Evolutionary conservation across 148 eudicot genomes (phyloP).

Genomic region (Vaccinium myrtillus): DNA sequence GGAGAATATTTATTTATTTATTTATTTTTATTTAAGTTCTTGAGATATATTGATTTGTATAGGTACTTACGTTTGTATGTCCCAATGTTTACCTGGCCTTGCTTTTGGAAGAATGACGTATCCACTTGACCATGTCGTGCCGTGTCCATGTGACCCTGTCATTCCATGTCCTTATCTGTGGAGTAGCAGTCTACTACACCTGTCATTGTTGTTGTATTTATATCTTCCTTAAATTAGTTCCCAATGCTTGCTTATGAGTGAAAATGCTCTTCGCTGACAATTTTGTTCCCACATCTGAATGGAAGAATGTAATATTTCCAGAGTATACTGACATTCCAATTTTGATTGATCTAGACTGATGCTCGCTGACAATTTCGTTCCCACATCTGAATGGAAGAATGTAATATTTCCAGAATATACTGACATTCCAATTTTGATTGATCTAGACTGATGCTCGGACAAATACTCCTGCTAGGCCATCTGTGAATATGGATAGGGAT

Average conservation of each 20-base stretch:
- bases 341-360: not conserved
- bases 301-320: not conserved
- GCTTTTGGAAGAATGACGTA: no score
- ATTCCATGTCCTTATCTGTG: not conserved
- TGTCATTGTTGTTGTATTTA: not conserved
- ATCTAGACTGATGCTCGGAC: conserved; percentile 41
- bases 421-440: conserved; percentile 16
- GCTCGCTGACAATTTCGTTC: not conserved
- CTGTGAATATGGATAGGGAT: conserved; percentile 48
- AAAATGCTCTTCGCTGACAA: not conserved
- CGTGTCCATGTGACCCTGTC: not conserved
- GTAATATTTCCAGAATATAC: conserved; percentile 8
- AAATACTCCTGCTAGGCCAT: conserved; percentile 43
- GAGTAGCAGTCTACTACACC: not conserved
- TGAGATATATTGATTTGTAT: not conserved
- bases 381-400: not conserved
- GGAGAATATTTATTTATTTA: not conserved
- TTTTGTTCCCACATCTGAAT: not conserved
- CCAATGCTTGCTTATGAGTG: not conserved
- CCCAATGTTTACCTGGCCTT: not conserved
- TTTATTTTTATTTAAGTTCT: not conserved
- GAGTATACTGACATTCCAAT: conserved; percentile 10
- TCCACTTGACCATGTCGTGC: no score
- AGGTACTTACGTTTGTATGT: not conserved
- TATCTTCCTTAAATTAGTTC: not conserved